Conservation (phyloP, 2,329 filamentous ascomycete genomes). For the Venturia carpophila region DNA sequence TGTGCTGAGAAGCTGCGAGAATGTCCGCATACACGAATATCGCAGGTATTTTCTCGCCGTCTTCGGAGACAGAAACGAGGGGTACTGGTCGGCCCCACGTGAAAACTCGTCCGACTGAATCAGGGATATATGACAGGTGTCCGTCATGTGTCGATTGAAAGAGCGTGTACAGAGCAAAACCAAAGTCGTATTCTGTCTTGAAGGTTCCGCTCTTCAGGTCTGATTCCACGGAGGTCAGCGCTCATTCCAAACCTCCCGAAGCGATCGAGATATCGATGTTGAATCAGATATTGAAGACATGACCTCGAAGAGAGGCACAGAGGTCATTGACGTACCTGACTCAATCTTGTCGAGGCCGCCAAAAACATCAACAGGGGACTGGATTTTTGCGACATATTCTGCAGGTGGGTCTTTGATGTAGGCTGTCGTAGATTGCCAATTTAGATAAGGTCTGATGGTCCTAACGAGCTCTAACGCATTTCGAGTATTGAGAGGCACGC, state of each 20-base stretch:
- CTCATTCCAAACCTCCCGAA: too few species aligned
- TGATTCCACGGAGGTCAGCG: not conserved
- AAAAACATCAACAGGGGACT: slow-evolving; percentile 37
- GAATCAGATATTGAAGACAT: too few species aligned
- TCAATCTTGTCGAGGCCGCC: slow-evolving; percentile 33
- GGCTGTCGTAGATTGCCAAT: slow-evolving; percentile 39
- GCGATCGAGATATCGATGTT: too few species aligned
- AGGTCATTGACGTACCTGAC: not conserved
- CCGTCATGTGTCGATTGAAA: slow-evolving; percentile 55
- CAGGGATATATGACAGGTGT: slow-evolving; percentile 52
- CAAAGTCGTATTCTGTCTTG: slow-evolving; percentile 27
- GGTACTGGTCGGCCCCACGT: slow-evolving; percentile 41
- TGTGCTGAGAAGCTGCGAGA: slow-evolving; percentile 34
- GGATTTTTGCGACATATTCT: slow-evolving; percentile 40
- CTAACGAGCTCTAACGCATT: slow-evolving; percentile 35
- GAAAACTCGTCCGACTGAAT: slow-evolving; percentile 46
- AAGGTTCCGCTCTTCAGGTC: slow-evolving; percentile 30
- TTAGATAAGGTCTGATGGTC: slow-evolving; percentile 38
- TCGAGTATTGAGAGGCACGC: slow-evolving; percentile 39
- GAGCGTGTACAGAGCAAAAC: slow-evolving; percentile 45
- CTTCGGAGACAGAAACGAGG: slow-evolving; percentile 53
- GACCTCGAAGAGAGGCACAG: too few species aligned
- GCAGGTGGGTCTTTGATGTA: slow-evolving; percentile 39
- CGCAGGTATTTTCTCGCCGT: slow-evolving; percentile 52
- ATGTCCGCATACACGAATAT: slow-evolving; percentile 48